Evolutionary conservation across 176 grass and related monocot species (phyloP), one percentile per base, ranked within the genome.

Genomic region (Olyra latifolia): DNA sequence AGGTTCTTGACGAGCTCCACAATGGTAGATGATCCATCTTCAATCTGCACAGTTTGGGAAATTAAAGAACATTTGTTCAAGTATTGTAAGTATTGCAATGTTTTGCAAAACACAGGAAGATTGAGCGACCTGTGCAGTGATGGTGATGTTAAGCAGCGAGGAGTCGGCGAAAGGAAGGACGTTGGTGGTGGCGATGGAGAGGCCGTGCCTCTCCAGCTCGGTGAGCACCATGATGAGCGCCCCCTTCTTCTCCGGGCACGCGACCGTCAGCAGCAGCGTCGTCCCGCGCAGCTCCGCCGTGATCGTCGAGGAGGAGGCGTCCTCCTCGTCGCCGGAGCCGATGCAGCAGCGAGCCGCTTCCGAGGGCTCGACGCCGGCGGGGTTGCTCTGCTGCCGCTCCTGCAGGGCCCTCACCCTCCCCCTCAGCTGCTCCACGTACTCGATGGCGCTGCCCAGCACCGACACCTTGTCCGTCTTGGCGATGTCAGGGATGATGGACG

Each of bases 381-480:
- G n/a, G n/a, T n/a, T n/a, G 42, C n/a, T 46, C 41, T 27, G 47
- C 19, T 22, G 11, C 20, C 66, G 11, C 27, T 74, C 77, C 71
- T 81, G 24, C 41, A 81, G 62, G 10, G 41, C 29, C 62, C 60
- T 81, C 66, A 72, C 55, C 75, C 24, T 79, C 45, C 30, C 75
- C 32, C 17, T 39, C 4, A 75, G 84, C 0, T 69, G 40, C 12
- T 74, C 48, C 76, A 86, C 60, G 57, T 86, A 86, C 32, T 81
- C 50, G 22, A 86, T 68, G 2, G 84, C 49, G 53, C 61, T 80
- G 9, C n/a, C 84, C 0, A 87, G 77, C 6, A 86, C 19, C 0
- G 84, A 86, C 15, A 80, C 59, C 84, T 86, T 81, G 60, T 86
- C 84, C 3, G 77, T 81, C 84, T 84, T 76, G 62, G 62, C 68